Base-by-base conservation (phyloP, 148 eudicot genomes). In the Pouteria glomerata region DNA sequence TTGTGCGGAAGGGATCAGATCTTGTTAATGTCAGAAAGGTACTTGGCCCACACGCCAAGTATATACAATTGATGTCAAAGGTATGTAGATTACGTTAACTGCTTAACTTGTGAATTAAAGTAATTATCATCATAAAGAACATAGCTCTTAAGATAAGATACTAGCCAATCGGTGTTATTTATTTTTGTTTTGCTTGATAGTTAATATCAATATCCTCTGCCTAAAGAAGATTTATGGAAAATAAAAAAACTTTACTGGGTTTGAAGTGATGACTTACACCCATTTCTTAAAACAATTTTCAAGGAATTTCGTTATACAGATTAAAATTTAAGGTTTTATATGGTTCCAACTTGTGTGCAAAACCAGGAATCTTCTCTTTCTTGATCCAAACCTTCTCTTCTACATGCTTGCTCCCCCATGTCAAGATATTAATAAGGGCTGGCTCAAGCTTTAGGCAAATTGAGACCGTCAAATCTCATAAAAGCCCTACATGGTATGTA, bases 1-100 rank as follows among this genome's bases (percentile, higher is more conserved):
- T 88, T 56, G 92, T 88, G 33, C 89, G 92, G 33, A 88, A 88
- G 78, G 92, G 92, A 19, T 85, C 92, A 45, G 89, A 88, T 77
- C 89, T 88, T 72, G 92, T 88, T 72, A 79, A 78, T 70, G 92
- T 88, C 31, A 82, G 92, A 15, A 75, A 88, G 70, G 86, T 88
- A 47, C 89, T 88, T 72, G 92, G 92, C 33, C 69, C 81, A 34
- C 87, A 88, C 55, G 81, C 89, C 50, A 88, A 82, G 74, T 58
- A 75, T 44, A 88, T 88, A 31, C 85, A 79, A 55, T 57, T 88
- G 76, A 88, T 88, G 92, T 88, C 92, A 21, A 88, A 88, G 89
- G 92, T 83, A 47, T 53, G 79, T 45, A 15, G 13, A 6, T 33
- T 48, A 12, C 33, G n/a, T 77, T 4, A 37, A 29, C 7, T 23